Conservation (phyloP, 352 stramenopile genomes). For the Globisporangium rhizosaccharum region DNA sequence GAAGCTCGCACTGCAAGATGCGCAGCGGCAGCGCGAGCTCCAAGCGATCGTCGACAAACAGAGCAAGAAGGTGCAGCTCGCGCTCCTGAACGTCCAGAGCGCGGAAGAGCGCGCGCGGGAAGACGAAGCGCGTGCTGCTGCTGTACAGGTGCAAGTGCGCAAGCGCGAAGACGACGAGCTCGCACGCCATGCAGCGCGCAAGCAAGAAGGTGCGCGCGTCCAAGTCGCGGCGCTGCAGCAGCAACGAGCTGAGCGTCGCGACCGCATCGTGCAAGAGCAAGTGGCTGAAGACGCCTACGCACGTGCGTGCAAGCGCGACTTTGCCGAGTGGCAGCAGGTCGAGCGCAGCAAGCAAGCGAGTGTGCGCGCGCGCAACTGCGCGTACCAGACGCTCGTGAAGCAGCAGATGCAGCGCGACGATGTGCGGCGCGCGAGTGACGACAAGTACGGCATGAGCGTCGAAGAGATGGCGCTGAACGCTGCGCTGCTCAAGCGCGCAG, state of each 20-base stretch:
- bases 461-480: slow-evolving; percentile 56
- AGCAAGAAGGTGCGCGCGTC: slow-evolving; percentile 20
- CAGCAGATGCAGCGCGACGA: slow-evolving; percentile 44
- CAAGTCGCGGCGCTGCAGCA: slow-evolving; percentile 37
- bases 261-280: slow-evolving; percentile 19
- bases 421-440: slow-evolving; percentile 30
- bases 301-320: slow-evolving; percentile 36
- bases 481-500: slow-evolving; percentile 33
- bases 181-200: slow-evolving; percentile 23
- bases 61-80: slow-evolving; percentile 47
- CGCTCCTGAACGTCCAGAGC: slow-evolving; percentile 53
- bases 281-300: slow-evolving; percentile 41
- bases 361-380: slow-evolving; percentile 29
- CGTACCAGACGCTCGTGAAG: slow-evolving; percentile 36
- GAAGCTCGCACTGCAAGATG: slow-evolving; percentile 46
- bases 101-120: slow-evolving; percentile 51
- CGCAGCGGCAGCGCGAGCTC: slow-evolving; percentile 36
- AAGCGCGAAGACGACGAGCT: slow-evolving; percentile 33
- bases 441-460: slow-evolving; percentile 66
- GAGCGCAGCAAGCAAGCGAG: slow-evolving; percentile 24
- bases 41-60: slow-evolving; percentile 44
- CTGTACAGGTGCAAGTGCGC: slow-evolving; percentile 34
- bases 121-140: slow-evolving; percentile 40
- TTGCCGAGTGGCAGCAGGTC: slow-evolving; percentile 35
- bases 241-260: slow-evolving; percentile 38